Percentiles rank a stretch among this genome's conserved stretches.
These are phyloP conservation scores for Testicularia cyperi DNA, from an alignment of 1,284 basidiomycete genomes.

Conservation along the genomic window DNA sequence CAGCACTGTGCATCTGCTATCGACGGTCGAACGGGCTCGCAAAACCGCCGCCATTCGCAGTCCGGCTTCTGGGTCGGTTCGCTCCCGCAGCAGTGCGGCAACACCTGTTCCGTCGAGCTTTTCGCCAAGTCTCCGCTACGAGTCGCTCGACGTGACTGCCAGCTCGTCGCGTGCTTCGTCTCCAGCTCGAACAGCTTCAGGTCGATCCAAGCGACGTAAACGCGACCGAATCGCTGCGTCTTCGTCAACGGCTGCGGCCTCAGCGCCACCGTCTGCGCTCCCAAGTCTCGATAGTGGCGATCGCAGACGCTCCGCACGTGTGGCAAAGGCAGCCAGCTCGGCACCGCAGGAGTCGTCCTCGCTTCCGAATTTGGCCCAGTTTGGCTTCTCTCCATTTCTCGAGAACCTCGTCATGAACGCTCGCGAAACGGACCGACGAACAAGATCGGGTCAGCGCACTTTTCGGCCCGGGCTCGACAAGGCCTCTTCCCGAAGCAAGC, in stretches of 20 bases:
- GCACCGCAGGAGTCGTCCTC: conserved; percentile 14
- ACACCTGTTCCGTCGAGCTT: conserved; percentile 20
- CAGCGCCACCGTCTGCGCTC: conserved; percentile 1
- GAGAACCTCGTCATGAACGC: conserved; percentile 33
- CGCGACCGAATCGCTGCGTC: conserved; percentile 20
- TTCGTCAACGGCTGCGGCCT: conserved; percentile 2
- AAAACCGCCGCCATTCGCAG: conserved; percentile 31
- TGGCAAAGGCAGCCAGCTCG: conserved; percentile 18
- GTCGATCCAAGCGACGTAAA: conserved; percentile 17
- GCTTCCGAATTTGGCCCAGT: conserved; percentile 20
- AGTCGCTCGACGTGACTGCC: conserved; percentile 17
- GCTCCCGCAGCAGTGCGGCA: conserved; percentile 23
- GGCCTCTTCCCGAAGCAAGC: conserved; percentile 5
- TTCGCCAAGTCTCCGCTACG: conserved; percentile 6
- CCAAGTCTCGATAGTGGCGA: conserved; percentile 27
- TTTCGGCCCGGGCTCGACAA: conserved; percentile 14
- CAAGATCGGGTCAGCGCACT: conserved; percentile 16
- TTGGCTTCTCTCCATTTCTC: conserved; percentile 34
- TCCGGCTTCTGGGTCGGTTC: conserved; percentile 13
- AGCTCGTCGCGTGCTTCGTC: conserved; percentile 22
- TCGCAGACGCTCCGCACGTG: conserved; percentile 24
- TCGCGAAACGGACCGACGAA: conserved; percentile 29
- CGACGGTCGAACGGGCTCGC: conserved; percentile 10
- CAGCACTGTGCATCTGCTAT: conserved; percentile 14
- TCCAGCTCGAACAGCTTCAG: conserved; percentile 15